Evolutionary conservation across 2,329 filamentous ascomycete species (phyloP), one percentile per base, ranked within the genome.

Genomic region (Talaromyces sp.): DNA sequence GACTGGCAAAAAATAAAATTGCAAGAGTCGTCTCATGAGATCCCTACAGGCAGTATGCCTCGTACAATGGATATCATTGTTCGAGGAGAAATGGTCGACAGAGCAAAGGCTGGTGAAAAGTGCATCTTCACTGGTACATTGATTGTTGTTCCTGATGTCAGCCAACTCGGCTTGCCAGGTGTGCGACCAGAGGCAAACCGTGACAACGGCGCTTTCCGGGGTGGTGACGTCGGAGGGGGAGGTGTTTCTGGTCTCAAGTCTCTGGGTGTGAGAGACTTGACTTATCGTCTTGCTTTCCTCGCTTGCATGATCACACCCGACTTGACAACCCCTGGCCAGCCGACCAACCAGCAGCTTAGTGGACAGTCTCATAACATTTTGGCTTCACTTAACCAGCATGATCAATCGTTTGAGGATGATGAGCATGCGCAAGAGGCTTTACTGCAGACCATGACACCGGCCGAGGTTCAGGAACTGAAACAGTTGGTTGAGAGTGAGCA

Each of bases 1-100:
- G 95, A 99, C 78, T 99, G 95, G 95, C 95, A 99, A 73, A 98
- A 98, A 75, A 92, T 98, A 26, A 90, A 96, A 64, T 91, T 98
- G 63, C 95, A 99, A 77, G 95, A 99, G 76, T 99, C 98, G 79
- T 96, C 92, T 67, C 93, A 93, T 4, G 95, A 99, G 73, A 99
- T 99, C 41, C 95, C 95, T 0, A 99, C 95, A 0, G 95, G 95
- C 58, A 97, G 93, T 78, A 99, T 99, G 95, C 95, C 95, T 26
- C 86, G 95, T 62, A 99, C 95, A 2, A 95, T 99, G 86, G 95
- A 99, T 70, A 89, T 99, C 49, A 97, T 99, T 66, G 78, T 99
- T 35, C 88, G 95, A 63, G 95, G 95, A 70, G 95, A 99, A 74
- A 97, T 99, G 80, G 95, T 99, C 27, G 95, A 99, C 70, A 87